These are phyloP conservation scores for Panellus pusillus DNA, from an alignment of 768 basidiomycete genomes.

Conservation along the genomic window DNA sequence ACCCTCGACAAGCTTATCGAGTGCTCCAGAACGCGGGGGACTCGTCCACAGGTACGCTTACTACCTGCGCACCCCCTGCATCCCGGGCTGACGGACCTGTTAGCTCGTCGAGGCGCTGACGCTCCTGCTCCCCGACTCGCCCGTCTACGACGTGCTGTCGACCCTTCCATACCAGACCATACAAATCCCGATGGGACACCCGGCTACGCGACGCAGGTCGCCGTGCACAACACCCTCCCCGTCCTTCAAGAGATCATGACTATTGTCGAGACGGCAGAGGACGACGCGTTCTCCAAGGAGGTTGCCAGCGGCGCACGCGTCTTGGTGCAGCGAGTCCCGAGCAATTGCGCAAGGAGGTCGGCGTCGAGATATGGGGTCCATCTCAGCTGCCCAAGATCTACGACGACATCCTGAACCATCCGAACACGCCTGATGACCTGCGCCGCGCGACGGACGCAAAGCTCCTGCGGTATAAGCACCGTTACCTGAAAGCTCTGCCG, in stretches of 20 bases:
- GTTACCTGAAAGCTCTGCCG: slow-evolving; percentile 63
- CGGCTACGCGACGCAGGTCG: slow-evolving; percentile 54
- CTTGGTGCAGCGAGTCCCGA: slow-evolving; percentile 66
- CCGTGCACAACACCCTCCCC: slow-evolving; percentile 70
- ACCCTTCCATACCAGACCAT: slow-evolving; percentile 68
- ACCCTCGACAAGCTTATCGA: slow-evolving; percentile 75
- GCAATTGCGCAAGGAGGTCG: slow-evolving; percentile 61
- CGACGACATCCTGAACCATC: slow-evolving; percentile 79
- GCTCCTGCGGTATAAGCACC: slow-evolving; percentile 63
- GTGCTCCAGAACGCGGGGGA: slow-evolving; percentile 59
- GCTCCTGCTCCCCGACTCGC: slow-evolving; percentile 74
- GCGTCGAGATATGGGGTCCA: slow-evolving; percentile 57
- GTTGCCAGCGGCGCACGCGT: slow-evolving; percentile 75
- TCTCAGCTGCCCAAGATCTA: slow-evolving; percentile 72
- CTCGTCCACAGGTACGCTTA: slow-evolving; percentile 51
- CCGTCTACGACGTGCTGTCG: slow-evolving; percentile 59
- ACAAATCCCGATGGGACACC: slow-evolving; percentile 69
- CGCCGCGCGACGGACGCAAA: slow-evolving; percentile 78
- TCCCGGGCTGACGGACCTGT: slow-evolving; percentile 1
- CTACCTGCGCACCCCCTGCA: slow-evolving; percentile 2
- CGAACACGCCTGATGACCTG: slow-evolving; percentile 73
- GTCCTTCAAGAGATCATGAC: slow-evolving; percentile 70
- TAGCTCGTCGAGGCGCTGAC: slow-evolving; percentile 70
- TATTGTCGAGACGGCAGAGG: slow-evolving; percentile 66
- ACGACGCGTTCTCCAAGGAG: slow-evolving; percentile 57